These are phyloP conservation scores for Dorcoceras hygrometricum DNA, from an alignment of 257 asterid genomes.

Conservation along the genomic window DNA sequence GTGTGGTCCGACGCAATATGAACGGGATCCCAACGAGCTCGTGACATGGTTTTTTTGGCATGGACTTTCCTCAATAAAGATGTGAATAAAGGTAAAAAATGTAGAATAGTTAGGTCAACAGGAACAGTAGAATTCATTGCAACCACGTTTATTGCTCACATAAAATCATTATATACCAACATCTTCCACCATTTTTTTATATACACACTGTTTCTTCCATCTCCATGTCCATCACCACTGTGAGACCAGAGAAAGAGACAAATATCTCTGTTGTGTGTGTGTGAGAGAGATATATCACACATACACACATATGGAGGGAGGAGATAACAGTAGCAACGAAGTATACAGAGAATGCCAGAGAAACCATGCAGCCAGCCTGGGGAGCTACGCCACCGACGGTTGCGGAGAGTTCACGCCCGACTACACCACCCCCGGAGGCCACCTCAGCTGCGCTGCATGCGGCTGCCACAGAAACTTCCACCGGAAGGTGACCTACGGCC, in stretches of 20 bases:
- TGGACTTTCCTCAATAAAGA: constrained; percentile 6
- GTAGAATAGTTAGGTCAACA: constrained; percentile 23
- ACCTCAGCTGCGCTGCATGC: constrained; percentile 63
- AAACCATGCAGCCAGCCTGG: constrained; percentile 81
- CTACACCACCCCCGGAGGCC: constrained; percentile 21
- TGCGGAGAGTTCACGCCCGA: constrained; percentile 62
- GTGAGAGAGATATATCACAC: neutral
- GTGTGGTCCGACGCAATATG: too few relatives aligned
- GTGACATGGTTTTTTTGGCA: too few relatives aligned
- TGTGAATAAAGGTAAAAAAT: constrained; percentile 13
- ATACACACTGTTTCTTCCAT: too few relatives aligned
- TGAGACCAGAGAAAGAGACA: constrained; percentile 10
- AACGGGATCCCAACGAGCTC: too few relatives aligned
- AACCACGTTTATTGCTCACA: constrained; percentile 35
- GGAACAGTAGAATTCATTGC: constrained; percentile 38
- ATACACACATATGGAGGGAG: constrained; percentile 40
- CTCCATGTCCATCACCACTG: neutral
- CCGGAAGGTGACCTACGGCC: constrained; percentile 37
- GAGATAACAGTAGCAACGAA: constrained; percentile 28
- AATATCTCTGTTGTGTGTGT: neutral
- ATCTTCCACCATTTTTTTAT: neutral
- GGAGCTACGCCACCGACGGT: constrained; percentile 81
- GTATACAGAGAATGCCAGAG: constrained; percentile 55
- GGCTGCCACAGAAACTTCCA: constrained; percentile 78
- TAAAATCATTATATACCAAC: constrained; percentile 14